A percentile compares a stretch with the other conserved stretches of the same genome.
Evolutionary conservation across 179 eudicot species (phyloP).

Genomic region (Actinidia arguta): DNA sequence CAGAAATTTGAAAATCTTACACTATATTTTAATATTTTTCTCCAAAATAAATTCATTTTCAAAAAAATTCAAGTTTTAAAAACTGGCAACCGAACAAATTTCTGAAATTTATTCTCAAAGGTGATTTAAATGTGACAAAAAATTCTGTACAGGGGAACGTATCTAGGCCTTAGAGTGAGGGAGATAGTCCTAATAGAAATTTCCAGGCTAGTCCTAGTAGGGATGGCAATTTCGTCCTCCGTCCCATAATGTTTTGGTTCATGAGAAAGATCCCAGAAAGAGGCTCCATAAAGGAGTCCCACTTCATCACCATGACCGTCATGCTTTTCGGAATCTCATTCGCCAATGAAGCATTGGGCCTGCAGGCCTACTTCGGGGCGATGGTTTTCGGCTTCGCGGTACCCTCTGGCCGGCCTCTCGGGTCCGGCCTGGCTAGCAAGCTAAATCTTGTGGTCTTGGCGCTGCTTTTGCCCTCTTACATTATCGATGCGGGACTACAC

Average conservation of each 20-base stretch:
- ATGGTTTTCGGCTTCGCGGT: slow-evolving; percentile 4
- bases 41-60: no score
- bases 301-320: neutral
- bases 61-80: no score
- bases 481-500: neutral
- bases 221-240: neutral
- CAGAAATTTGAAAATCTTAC: no score
- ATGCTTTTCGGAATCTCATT: neutral
- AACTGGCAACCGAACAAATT: no score
- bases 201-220: neutral
- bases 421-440: neutral
- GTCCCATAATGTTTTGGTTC: neutral
- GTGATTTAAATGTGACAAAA: no score
- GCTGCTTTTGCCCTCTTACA: slow-evolving; percentile 17
- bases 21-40: no score
- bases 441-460: neutral
- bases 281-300: neutral
- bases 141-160: no score
- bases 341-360: neutral
- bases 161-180: no score
- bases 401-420: slow-evolving; percentile 16
- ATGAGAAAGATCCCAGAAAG: slow-evolving; percentile 23
- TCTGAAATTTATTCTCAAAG: no score
- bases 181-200: no score
- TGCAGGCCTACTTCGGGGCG: neutral